These are phyloP conservation scores for Cerrena zonata DNA, from an alignment of 1,284 basidiomycete species.

Conservation along the genomic window DNA sequence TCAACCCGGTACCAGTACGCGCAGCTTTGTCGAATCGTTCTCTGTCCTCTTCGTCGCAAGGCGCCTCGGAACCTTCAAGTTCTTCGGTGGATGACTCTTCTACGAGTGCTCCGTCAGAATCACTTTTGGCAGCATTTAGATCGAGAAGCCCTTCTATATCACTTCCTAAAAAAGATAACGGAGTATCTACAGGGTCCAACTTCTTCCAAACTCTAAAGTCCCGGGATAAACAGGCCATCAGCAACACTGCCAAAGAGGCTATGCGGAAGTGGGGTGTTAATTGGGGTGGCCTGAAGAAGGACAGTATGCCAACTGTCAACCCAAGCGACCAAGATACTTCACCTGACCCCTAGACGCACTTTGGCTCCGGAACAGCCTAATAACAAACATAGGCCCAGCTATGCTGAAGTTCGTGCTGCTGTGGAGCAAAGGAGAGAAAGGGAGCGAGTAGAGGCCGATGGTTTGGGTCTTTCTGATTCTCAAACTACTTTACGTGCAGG, in stretches of 20 bases:
- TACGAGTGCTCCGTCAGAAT: constrained; percentile 19
- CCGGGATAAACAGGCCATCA: constrained; percentile 78
- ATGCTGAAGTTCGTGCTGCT: constrained; percentile 66
- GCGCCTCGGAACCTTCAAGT: constrained; percentile 14
- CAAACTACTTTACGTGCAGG: background rate
- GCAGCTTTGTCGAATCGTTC: constrained; percentile 25
- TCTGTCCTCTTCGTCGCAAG: constrained; percentile 17
- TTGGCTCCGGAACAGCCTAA: no score
- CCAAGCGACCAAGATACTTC: constrained; percentile 34
- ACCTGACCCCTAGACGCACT: no score
- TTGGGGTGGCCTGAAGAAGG: constrained; percentile 62
- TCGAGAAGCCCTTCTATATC: constrained; percentile 18
- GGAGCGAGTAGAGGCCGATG: constrained; percentile 26
- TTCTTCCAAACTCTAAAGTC: constrained; percentile 74
- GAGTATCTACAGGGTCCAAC: constrained; percentile 17
- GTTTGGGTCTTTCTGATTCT: background rate
- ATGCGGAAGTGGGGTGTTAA: constrained; percentile 85
- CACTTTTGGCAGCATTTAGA: constrained; percentile 16
- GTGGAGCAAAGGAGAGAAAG: constrained; percentile 57
- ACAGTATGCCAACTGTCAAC: constrained; percentile 22
- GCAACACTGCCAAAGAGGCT: constrained; percentile 75
- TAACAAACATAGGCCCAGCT: constrained; percentile 49
- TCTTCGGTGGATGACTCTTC: constrained; percentile 19
- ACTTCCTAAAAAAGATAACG: constrained; percentile 9
- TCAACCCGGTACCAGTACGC: constrained; percentile 9